Evolutionary conservation across 2,329 filamentous ascomycete species (phyloP).

Genomic region (Ophiostoma sp.): DNA sequence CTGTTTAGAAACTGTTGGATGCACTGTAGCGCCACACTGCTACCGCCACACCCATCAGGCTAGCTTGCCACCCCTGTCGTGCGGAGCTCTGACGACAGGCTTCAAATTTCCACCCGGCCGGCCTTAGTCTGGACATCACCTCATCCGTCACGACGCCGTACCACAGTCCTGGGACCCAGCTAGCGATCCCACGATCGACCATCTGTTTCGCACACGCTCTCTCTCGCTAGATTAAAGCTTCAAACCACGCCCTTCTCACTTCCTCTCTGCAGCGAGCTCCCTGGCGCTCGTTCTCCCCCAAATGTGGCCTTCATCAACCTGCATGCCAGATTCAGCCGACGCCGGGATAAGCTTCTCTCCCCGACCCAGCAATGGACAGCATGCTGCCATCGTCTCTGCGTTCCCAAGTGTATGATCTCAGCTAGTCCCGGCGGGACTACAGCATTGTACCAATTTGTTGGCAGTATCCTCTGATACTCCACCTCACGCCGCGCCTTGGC

Average conservation of each 20-base stretch:
- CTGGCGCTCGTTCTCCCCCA: conserved; percentile 14
- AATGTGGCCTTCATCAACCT: conserved; percentile 26
- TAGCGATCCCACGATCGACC: neutral
- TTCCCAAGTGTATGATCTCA: conserved; percentile 26
- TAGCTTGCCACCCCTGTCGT: conserved; percentile 9
- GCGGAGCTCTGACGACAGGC: conserved; percentile 20
- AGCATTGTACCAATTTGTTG: conserved; percentile 13
- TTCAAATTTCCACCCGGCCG: conserved; percentile 22
- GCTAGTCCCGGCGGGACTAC: conserved; percentile 22
- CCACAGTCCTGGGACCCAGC: conserved; percentile 7
- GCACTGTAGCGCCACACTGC: neutral
- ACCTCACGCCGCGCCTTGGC: neutral
- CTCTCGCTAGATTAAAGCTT: neutral
- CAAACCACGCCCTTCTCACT: neutral
- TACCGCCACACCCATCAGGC: conserved; percentile 4
- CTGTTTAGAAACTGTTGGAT: neutral
- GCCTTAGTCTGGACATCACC: conserved; percentile 5
- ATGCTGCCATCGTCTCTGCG: conserved; percentile 15
- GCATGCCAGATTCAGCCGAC: conserved; percentile 21
- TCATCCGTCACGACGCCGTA: conserved; percentile 3
- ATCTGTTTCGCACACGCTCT: conserved; percentile 6
- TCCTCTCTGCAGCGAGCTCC: conserved; percentile 3
- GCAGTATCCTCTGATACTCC: neutral
- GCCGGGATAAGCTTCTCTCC: conserved; percentile 15
- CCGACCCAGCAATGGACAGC: conserved; percentile 27